phyloP scores from a whole-genome alignment of 306 rosid species.

The Gastrolobium bilobum region DNA sequence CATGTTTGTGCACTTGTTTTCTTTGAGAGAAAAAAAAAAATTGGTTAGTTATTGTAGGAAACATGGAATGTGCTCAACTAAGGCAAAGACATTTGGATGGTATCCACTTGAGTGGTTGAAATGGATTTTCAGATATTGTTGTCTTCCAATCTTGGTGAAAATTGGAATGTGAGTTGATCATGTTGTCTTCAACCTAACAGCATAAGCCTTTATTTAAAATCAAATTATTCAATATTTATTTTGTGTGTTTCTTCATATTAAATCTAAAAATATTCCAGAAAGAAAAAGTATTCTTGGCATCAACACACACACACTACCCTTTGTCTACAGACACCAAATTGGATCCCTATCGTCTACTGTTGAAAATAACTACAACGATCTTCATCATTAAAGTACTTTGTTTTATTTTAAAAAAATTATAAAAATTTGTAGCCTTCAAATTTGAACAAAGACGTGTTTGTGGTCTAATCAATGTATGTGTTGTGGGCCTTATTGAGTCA shows the following conservation, averaged over 20 bases:
- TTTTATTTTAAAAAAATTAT: no score
- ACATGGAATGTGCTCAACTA: constrained; percentile 30
- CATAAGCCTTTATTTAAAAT: constrained; percentile 13
- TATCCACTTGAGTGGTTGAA: constrained; percentile 18
- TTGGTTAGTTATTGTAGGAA: constrained; percentile 10
- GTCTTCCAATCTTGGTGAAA: constrained; percentile 34
- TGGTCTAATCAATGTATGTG: constrained; percentile 52
- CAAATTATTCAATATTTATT: not conserved
- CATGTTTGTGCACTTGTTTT: constrained; percentile 3
- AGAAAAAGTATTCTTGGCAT: not conserved
- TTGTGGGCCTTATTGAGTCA: constrained; percentile 52
- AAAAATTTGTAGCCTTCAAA: no score
- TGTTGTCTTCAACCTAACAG: constrained; percentile 63
- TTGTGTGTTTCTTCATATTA: not conserved
- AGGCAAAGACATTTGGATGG: constrained; percentile 19
- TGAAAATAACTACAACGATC: no score
- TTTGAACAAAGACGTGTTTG: constrained; percentile 22
- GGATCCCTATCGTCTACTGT: no score
- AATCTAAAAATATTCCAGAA: not conserved
- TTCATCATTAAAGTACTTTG: no score
- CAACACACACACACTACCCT: not conserved
- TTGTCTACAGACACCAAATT: no score
- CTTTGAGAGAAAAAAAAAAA: not conserved
- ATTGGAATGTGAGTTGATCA: constrained; percentile 40
- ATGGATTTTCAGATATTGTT: constrained; percentile 40